Percentiles rank a stretch among this genome's conserved stretches.
Conservation (phyloP, 2,329 filamentous ascomycete species). For the Stagonosporopsis cucurbitacearum region DNA sequence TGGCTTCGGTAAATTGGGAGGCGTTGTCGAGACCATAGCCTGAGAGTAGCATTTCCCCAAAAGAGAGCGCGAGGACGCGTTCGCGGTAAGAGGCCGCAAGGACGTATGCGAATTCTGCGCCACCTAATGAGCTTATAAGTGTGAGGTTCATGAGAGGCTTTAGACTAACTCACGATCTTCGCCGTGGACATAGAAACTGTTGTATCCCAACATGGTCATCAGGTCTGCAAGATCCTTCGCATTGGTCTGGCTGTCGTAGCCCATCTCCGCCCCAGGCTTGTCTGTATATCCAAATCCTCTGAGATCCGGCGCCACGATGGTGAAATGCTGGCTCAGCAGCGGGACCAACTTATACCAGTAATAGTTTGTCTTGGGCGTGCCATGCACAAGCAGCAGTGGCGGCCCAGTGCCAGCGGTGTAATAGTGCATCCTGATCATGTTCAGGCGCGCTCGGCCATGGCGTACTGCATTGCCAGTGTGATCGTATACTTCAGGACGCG, state of each 20-base stretch:
- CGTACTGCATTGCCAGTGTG: conserved; percentile 18
- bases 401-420: conserved; percentile 17
- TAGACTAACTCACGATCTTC: conserved; percentile 33
- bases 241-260: conserved; percentile 43
- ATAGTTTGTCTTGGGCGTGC: conserved; percentile 20
- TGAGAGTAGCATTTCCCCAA: conserved; percentile 45
- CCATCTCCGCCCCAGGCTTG: conserved; percentile 34
- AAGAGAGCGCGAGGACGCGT: conserved; percentile 30
- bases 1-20: conserved; percentile 41
- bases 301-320: conserved; percentile 45
- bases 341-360: conserved; percentile 48
- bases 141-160: background rate
- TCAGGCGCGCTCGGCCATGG: conserved; percentile 17
- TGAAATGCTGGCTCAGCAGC: conserved; percentile 41
- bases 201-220: conserved; percentile 43
- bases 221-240: conserved; percentile 43
- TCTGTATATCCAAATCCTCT: conserved; percentile 48
- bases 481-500: conserved; percentile 19
- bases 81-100: conserved; percentile 41
- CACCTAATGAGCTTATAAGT: conserved; percentile 14
- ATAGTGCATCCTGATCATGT: conserved; percentile 20
- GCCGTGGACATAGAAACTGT: conserved; percentile 45
- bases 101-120: conserved; percentile 47
- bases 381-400: conserved; percentile 15
- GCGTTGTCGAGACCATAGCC: conserved; percentile 42